These are phyloP conservation scores for Paramecium octaurelia DNA, from an alignment of 73 alveolate species.

Conservation along the genomic window DNA sequence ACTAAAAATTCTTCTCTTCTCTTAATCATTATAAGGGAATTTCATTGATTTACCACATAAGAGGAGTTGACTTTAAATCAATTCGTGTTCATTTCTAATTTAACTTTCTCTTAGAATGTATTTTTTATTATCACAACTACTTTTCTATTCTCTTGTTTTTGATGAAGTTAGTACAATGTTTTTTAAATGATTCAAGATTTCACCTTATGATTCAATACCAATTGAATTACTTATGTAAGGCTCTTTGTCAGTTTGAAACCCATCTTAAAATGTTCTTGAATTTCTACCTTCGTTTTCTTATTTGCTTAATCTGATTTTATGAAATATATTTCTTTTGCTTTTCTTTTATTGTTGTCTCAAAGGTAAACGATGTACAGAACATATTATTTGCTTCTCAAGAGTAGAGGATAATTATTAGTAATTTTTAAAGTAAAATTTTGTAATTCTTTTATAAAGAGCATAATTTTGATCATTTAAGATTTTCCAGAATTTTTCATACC, in stretches of 20 bases:
- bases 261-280: conserved; percentile 39
- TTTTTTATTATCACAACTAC: not conserved
- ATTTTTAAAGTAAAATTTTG: not conserved
- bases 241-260: conserved; percentile 18
- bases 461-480: not conserved
- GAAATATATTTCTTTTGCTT: not conserved
- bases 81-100: not conserved
- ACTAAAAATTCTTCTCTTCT: not conserved
- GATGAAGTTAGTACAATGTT: not conserved
- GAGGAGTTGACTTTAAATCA: not conserved
- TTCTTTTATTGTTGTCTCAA: not conserved
- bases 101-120: not conserved
- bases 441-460: not conserved
- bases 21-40: not conserved
- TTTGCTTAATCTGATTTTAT: not conserved
- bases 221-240: not conserved
- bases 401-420: not conserved
- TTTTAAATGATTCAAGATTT: not conserved
- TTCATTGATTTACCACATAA: conserved; percentile 33
- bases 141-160: not conserved
- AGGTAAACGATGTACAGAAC: not conserved
- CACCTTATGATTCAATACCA: not conserved
- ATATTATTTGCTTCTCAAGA: not conserved
- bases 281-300: not conserved
- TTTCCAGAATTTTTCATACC: not conserved